Evolutionary conservation across 176 grass and related monocot species (phyloP).

Genomic region (Areca catechu): DNA sequence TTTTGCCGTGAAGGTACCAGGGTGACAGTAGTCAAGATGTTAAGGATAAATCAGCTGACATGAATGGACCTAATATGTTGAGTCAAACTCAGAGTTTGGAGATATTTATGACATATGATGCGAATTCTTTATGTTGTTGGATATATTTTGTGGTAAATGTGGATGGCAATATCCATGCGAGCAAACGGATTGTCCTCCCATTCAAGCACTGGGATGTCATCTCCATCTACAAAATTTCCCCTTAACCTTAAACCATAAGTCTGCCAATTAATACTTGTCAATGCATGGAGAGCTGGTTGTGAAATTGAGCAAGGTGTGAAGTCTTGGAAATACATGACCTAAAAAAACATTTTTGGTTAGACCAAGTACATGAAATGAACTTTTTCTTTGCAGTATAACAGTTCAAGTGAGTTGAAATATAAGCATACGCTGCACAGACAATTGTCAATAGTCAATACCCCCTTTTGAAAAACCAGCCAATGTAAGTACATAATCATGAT

Average conservation of each 20-base stretch:
- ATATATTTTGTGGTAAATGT: constrained; percentile 49
- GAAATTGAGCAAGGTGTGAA: constrained; percentile 41
- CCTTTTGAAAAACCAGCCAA: too few species aligned
- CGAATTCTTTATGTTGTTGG: constrained; percentile 15
- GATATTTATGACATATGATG: neutral
- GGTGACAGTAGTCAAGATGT: constrained; percentile 19
- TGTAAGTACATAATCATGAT: too few species aligned
- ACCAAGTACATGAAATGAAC: too few species aligned
- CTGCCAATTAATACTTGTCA: constrained; percentile 52
- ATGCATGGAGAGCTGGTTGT: constrained; percentile 35
- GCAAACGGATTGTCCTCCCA: constrained; percentile 53
- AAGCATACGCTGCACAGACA: too few species aligned
- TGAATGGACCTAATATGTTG: neutral
- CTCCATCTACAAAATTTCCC: constrained; percentile 33
- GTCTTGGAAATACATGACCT: constrained; percentile 60
- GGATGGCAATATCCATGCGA: constrained; percentile 55
- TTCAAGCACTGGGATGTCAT: constrained; percentile 47
- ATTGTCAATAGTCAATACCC: too few species aligned
- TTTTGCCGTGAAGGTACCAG: constrained; percentile 17
- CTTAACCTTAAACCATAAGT: constrained; percentile 59
- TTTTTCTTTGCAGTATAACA: too few species aligned
- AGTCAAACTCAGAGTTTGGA: too few species aligned
- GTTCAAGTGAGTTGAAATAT: too few species aligned
- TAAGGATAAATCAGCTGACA: constrained; percentile 1
- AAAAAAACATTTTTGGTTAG: constrained; percentile 3